A percentile compares a stretch with the other conserved stretches of the same genome.
Conservation (phyloP, 148 eudicot species). For the Spergularia bocconei region DNA sequence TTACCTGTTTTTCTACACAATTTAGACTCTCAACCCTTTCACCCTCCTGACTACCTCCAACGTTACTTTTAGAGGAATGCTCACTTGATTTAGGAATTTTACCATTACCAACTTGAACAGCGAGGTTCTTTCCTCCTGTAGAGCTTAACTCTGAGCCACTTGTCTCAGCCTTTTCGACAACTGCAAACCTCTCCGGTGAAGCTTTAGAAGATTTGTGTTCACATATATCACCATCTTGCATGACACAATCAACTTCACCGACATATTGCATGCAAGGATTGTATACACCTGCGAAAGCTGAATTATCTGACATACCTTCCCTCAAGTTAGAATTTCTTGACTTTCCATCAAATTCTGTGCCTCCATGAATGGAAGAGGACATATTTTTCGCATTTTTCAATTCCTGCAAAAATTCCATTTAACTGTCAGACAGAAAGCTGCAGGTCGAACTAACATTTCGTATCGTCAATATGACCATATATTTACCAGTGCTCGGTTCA, state of each 20-base stretch:
- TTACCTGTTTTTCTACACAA: conserved; percentile 51
- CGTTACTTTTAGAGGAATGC: conserved; percentile 30
- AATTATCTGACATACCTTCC: conserved; percentile 57
- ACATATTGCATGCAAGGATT: conserved; percentile 28
- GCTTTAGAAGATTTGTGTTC: conserved; percentile 27
- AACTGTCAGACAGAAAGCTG: conserved; percentile 4
- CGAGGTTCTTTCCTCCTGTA: conserved; percentile 46
- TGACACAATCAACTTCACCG: conserved; percentile 38
- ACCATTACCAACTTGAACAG: conserved; percentile 34
- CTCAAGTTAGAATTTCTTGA: conserved; percentile 38
- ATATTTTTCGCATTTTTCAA: conserved; percentile 36
- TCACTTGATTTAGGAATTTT: conserved; percentile 33
- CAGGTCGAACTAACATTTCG: conserved; percentile 3
- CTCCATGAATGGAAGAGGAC: conserved; percentile 33
- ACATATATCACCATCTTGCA: conserved; percentile 32
- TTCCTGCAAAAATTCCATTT: conserved; percentile 43
- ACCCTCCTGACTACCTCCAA: conserved; percentile 40
- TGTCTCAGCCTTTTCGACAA: conserved; percentile 48
- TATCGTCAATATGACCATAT: conserved; percentile 10
- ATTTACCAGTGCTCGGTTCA: conserved; percentile 48
- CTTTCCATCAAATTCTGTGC: conserved; percentile 32
- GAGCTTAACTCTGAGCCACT: conserved; percentile 83
- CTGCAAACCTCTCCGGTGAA: conserved; percentile 31
- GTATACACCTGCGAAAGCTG: conserved; percentile 44
- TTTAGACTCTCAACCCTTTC: conserved; percentile 48